These are phyloP conservation scores for Pichia sp. DNA, from an alignment of 1,139 yeast species.

Conservation along the genomic window DNA sequence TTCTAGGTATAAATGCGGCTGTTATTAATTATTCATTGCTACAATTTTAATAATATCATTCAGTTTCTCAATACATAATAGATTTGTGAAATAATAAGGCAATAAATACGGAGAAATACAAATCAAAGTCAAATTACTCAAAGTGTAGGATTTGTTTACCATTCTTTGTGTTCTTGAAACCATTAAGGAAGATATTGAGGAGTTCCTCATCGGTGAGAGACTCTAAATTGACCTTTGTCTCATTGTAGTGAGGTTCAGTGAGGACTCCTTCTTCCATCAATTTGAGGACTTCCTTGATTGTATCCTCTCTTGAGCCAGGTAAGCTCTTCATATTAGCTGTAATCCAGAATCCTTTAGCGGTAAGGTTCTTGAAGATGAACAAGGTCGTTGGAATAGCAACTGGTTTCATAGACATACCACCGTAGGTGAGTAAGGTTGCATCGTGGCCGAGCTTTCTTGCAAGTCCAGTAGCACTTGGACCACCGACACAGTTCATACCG, in stretches of 20 bases:
- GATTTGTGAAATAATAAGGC: too few species aligned
- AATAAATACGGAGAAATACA: not conserved
- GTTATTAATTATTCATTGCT: too few species aligned
- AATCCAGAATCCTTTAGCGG: constrained; percentile 91
- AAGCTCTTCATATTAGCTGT: constrained; percentile 66
- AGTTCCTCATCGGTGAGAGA: constrained; percentile 43
- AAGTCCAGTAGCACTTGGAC: constrained; percentile 70
- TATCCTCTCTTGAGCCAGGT: constrained; percentile 52
- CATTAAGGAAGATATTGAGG: constrained; percentile 43
- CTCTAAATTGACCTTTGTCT: constrained; percentile 36
- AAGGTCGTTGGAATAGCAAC: constrained; percentile 82
- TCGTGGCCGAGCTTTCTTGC: constrained; percentile 68
- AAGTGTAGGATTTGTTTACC: constrained; percentile 26
- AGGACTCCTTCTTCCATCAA: constrained; percentile 61
- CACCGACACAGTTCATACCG: constrained; percentile 92
- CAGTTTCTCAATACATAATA: too few species aligned
- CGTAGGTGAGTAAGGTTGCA: constrained; percentile 80
- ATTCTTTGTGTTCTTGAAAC: constrained; percentile 25
- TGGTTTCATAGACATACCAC: constrained; percentile 97
- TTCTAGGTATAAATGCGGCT: too few species aligned
- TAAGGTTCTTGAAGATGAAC: constrained; percentile 82
- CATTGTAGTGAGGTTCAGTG: constrained; percentile 52
- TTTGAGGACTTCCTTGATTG: constrained; percentile 54
- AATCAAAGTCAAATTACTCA: constrained; percentile 2
- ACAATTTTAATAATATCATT: too few species aligned